Conservation (phyloP, 495 filamentous ascomycete species). For the Corynascus novoguineensis region DNA sequence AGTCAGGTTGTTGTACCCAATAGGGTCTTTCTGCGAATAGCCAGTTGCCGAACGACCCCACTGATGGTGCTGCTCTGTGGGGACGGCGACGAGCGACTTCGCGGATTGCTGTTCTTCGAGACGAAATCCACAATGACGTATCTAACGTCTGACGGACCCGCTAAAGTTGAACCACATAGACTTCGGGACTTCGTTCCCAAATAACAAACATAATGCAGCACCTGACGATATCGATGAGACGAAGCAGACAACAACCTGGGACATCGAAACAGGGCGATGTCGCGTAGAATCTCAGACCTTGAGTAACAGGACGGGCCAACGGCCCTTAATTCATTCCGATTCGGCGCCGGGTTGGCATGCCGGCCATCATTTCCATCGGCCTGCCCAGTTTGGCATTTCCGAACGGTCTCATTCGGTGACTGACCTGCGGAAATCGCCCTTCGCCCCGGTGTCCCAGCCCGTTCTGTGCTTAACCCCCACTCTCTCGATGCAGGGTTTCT, state of each 20-base stretch:
- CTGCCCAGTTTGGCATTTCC: conserved; percentile 10
- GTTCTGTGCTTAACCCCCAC: neutral
- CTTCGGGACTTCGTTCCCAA: neutral
- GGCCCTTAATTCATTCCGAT: neutral
- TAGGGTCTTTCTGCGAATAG: neutral
- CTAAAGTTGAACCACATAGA: neutral
- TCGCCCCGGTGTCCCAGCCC: neutral
- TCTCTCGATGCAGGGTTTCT: conserved; percentile 6
- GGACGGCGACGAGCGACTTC: neutral
- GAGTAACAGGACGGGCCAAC: neutral
- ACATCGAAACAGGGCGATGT: neutral
- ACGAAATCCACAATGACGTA: neutral
- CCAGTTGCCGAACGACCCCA: conserved; percentile 3
- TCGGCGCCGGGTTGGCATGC: neutral
- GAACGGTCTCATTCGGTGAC: conserved; percentile 10
- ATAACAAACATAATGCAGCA: neutral
- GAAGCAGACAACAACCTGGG: neutral
- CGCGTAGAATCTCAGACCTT: neutral
- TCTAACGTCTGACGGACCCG: neutral
- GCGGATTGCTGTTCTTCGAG: neutral
- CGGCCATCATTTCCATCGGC: conserved; percentile 6
- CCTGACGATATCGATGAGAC: neutral
- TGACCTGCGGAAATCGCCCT: conserved; percentile 6
- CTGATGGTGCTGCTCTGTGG: neutral
- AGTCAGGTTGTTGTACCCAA: conserved; percentile 1